phyloP scores from a whole-genome alignment of 2,329 filamentous ascomycete species.

The Monosporascus sp. region DNA sequence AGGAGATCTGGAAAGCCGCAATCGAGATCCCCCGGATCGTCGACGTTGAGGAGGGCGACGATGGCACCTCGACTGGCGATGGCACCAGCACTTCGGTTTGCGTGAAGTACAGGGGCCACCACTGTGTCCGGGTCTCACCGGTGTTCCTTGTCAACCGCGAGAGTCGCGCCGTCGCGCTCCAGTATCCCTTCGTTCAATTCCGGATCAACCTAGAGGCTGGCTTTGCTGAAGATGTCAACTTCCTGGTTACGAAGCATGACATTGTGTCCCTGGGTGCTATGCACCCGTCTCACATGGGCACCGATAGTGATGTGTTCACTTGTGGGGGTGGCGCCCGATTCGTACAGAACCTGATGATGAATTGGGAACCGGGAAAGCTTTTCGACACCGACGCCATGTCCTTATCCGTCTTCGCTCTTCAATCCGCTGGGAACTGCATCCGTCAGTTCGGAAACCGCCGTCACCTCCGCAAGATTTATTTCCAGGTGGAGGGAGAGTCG shows the following conservation, averaged over 20 bases:
- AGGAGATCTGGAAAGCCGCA: neutral
- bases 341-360: neutral
- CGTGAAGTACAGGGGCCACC: neutral
- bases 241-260: neutral
- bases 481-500: too few species aligned
- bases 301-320: neutral
- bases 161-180: neutral
- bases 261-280: neutral
- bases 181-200: neutral
- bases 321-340: neutral
- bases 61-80: neutral
- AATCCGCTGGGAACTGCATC: neutral
- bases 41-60: neutral
- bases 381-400: neutral
- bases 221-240: neutral
- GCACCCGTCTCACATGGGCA: neutral
- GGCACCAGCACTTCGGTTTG: neutral
- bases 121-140: neutral
- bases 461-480: too few species aligned
- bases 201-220: neutral
- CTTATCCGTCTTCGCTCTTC: neutral
- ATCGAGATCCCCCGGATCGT: neutral
- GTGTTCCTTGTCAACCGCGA: neutral
- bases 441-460: neutral
- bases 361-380: neutral